phyloP scores from a whole-genome alignment of 208 protist genomes.

The Zelonia costaricensis region DNA sequence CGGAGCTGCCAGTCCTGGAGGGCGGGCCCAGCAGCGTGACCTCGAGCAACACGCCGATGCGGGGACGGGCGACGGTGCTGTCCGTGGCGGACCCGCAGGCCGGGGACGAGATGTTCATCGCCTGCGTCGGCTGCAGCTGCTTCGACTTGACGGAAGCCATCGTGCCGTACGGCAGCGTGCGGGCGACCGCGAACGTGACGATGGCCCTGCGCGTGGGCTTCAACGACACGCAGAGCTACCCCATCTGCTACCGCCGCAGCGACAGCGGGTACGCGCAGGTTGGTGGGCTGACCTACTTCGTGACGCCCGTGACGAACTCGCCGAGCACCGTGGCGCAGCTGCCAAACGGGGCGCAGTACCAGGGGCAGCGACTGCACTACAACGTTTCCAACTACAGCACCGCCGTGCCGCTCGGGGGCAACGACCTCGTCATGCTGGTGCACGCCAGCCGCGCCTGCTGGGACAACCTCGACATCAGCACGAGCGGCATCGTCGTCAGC shows the following conservation, averaged over 20 bases:
- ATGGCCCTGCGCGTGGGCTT: constrained; percentile 76
- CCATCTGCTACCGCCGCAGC: constrained; percentile 76
- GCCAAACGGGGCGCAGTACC: constrained; percentile 49
- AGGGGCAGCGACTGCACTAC: constrained; percentile 79
- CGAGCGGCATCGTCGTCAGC: constrained; percentile 37
- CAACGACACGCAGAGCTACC: constrained; percentile 39
- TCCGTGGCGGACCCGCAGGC: constrained; percentile 37
- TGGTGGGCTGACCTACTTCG: constrained; percentile 19
- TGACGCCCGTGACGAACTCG: constrained; percentile 46
- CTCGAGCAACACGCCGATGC: constrained; percentile 87
- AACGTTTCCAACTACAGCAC: constrained; percentile 48
- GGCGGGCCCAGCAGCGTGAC: constrained; percentile 54
- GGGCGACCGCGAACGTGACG: constrained; percentile 15
- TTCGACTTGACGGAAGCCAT: constrained; percentile 45
- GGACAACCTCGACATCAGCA: constrained; percentile 46
- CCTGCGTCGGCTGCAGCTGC: constrained; percentile 75
- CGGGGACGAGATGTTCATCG: constrained; percentile 63
- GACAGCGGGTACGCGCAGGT: constrained; percentile 84
- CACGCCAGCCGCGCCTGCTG: constrained; percentile 56
- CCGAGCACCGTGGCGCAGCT: constrained; percentile 34
- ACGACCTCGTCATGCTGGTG: constrained; percentile 79
- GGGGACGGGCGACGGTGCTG: constrained; percentile 66
- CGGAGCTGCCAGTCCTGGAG: constrained; percentile 45
- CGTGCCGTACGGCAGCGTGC: constrained; percentile 69
- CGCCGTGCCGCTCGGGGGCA: constrained; percentile 17